These are phyloP conservation scores for Tetradesmus obliquus DNA, from an alignment of 139 green algal species.

Conservation along the genomic window DNA sequence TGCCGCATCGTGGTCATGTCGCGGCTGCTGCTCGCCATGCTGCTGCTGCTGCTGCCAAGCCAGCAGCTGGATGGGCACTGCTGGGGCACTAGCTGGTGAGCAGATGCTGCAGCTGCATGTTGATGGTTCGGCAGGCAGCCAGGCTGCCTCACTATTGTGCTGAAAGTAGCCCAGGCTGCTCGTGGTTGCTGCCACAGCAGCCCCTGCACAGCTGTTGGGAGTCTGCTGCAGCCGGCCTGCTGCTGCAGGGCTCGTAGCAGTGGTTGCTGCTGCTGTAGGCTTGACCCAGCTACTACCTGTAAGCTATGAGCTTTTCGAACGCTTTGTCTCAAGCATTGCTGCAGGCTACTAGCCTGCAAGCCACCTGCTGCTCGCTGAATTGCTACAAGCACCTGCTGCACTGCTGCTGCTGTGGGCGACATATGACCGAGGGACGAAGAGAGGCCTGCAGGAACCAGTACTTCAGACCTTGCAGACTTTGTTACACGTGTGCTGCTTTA, in stretches of 20 bases:
- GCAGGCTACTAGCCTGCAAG: background rate
- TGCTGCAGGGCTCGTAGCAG: background rate
- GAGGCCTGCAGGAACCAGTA: background rate
- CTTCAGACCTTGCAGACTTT: no score
- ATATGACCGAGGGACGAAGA: background rate
- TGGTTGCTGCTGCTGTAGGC: background rate
- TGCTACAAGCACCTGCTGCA: background rate
- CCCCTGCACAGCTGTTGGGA: background rate
- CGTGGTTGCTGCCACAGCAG: background rate
- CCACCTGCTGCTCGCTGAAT: background rate
- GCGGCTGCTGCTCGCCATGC: background rate
- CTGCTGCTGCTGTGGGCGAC: background rate
- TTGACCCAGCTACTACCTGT: background rate
- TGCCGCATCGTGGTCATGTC: slow-evolving; percentile 28
- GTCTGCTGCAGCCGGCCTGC: slow-evolving; percentile 2
- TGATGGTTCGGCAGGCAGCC: background rate
- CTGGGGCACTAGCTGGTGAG: background rate
- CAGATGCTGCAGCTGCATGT: background rate
- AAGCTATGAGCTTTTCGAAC: background rate
- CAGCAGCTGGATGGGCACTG: background rate
- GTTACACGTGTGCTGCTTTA: no score
- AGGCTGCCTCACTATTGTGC: background rate
- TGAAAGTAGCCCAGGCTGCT: background rate
- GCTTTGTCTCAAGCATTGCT: no score
- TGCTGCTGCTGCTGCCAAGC: background rate